phyloP scores from a whole-genome alignment of 2,329 filamentous ascomycete species.

The Calonectria montana region DNA sequence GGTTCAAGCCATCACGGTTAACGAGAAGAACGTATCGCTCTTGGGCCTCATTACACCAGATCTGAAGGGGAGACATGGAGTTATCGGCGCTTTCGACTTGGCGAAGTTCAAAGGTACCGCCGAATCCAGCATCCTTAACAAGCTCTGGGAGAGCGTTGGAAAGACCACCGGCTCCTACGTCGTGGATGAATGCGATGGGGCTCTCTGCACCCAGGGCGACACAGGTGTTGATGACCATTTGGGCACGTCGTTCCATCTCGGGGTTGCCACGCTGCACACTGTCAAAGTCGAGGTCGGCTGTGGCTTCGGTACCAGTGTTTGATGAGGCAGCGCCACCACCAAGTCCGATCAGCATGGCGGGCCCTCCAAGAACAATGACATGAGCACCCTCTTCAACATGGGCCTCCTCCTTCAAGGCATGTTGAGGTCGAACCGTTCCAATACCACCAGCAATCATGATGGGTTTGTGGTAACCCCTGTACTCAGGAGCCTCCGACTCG shows the following conservation, averaged over 20 bases:
- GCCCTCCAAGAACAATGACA: slow-evolving; percentile 92
- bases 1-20: slow-evolving; percentile 82
- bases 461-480: slow-evolving; percentile 95
- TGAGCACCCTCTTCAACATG: slow-evolving; percentile 89
- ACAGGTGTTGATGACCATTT: slow-evolving; percentile 98
- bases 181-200: slow-evolving; percentile 96
- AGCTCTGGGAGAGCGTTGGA: slow-evolving; percentile 82
- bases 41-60: slow-evolving; percentile 98
- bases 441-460: slow-evolving; percentile 98
- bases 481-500: slow-evolving; percentile 66
- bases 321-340: slow-evolving; percentile 96
- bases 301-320: slow-evolving; percentile 87
- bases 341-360: slow-evolving; percentile 97
- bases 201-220: slow-evolving; percentile 84
- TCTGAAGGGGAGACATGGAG: slow-evolving; percentile 90
- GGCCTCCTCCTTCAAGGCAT: slow-evolving; percentile 85
- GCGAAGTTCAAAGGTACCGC: slow-evolving; percentile 92
- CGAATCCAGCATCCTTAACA: slow-evolving; percentile 90
- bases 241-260: slow-evolving; percentile 93
- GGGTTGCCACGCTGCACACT: slow-evolving; percentile 98
- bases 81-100: slow-evolving; percentile 91
- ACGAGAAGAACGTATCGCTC: slow-evolving; percentile 93
- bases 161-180: slow-evolving; percentile 91
- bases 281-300: slow-evolving; percentile 93
- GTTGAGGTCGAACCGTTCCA: slow-evolving; percentile 89